Evolutionary conservation across 225 moss, liverwort and hornwort species (phyloP), one percentile per base, ranked within the genome.

Genomic region (Physcomitrium patens): DNA sequence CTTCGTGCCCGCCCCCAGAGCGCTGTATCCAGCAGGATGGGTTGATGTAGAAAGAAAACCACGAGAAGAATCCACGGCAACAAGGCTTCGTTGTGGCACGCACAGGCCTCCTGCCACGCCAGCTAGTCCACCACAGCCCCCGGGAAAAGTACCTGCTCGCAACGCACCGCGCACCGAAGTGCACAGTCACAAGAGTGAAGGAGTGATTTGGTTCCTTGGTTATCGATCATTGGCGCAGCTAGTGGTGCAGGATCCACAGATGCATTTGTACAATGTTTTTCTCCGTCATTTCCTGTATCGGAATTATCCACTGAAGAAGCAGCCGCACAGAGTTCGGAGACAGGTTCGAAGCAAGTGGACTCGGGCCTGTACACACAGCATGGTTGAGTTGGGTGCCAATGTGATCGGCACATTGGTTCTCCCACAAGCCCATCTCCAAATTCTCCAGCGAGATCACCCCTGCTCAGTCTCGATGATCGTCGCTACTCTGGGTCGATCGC

Each of bases 211-310:
- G 31, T 14, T 62, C 6, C 44, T 1, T 17, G 50, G 14, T 20
- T 26, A 8, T 28, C 10, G 15, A 47, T 43, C 28, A 9, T 46
- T 17, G 31, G 20, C 31, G 76, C 76, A 72, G 76, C 48, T 50
- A 78, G 61, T 72, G 85, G 85, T 85, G 85, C 79, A 85, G 79
- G 85, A 78, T 82, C 82, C 82, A 76, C 63, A 85, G 82, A 85
- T 85, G 85, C 86, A 86, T 82, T 86, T 86, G 86, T 86, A 86
- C 82, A 82, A 82, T 86, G 82, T 79, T 79, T 76, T 73, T 85
- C 79, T 82, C 79, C 79, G 72, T 76, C 63, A 43, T 51, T 68
- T 77, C 75, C 74, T 78, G 70, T 63, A 63, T 62, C 37, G 70
- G 67, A 70, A 17, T 47, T 44, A 46, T 51, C 67, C 23, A 27